phyloP scores from a whole-genome alignment of 2,329 filamentous ascomycete species.

The Penicillium sp. region DNA sequence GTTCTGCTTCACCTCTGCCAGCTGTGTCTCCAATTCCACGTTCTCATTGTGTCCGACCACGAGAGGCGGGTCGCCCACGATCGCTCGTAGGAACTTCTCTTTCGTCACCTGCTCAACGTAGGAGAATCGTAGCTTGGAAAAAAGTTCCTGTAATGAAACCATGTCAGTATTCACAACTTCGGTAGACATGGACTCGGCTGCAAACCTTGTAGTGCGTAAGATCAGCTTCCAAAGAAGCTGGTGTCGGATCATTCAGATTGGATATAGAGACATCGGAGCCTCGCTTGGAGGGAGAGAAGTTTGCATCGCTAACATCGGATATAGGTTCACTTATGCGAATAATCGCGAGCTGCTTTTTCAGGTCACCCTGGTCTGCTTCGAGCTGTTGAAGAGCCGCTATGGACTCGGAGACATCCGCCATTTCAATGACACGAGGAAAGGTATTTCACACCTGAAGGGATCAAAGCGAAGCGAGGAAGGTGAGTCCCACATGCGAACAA shows the following conservation, averaged over 20 bases:
- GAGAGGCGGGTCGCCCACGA: constrained; percentile 82
- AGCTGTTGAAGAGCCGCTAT: constrained; percentile 46
- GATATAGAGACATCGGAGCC: constrained; percentile 72
- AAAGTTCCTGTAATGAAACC: constrained; percentile 61
- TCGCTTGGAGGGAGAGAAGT: constrained; percentile 45
- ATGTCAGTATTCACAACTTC: constrained; percentile 1
- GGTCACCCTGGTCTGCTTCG: constrained; percentile 45
- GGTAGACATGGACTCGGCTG: not conserved
- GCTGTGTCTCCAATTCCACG: constrained; percentile 65
- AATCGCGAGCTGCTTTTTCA: constrained; percentile 56
- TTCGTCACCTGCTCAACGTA: constrained; percentile 99
- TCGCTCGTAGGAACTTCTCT: constrained; percentile 91
- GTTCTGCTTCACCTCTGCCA: constrained; percentile 61
- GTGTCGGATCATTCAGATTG: constrained; percentile 62
- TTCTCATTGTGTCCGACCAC: constrained; percentile 82
- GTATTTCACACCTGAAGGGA: not conserved
- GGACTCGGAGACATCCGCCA: constrained; percentile 17
- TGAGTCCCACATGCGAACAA: not conserved
- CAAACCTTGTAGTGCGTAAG: constrained; percentile 73
- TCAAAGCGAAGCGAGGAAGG: not conserved
- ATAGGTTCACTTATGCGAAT: constrained; percentile 72
- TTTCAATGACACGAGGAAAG: not conserved
- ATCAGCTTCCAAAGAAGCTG: constrained; percentile 74
- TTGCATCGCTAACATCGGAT: constrained; percentile 35
- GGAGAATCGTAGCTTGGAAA: constrained; percentile 91